Evolutionary conservation across 2,329 filamentous ascomycete species (phyloP).

Genomic region (Sclerotinia sclerotiorum): DNA sequence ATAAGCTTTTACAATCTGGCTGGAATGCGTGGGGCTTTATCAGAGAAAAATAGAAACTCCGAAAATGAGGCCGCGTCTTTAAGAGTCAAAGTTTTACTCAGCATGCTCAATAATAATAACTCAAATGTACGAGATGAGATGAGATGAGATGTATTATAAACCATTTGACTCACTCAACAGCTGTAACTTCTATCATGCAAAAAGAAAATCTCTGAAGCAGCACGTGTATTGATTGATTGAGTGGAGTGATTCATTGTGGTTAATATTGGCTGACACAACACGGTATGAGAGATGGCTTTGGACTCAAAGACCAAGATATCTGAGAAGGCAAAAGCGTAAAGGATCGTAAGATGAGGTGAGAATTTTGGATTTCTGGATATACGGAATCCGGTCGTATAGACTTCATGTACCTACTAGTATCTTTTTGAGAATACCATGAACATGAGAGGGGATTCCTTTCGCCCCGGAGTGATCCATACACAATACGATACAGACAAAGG

Average conservation of each 20-base stretch:
- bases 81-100: conserved; percentile 2
- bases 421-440: too few species aligned
- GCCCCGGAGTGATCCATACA: too few species aligned
- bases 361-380: too few species aligned
- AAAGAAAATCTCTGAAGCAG: conserved; percentile 28
- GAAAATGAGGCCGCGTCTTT: conserved; percentile 31
- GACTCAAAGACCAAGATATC: conserved; percentile 8
- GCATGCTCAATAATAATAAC: not conserved
- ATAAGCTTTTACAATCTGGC: conserved; percentile 5
- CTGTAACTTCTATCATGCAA: conserved; percentile 3
- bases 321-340: not conserved
- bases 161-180: conserved; percentile 13
- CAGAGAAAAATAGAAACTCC: conserved; percentile 32
- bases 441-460: too few species aligned
- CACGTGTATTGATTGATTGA: conserved; percentile 31
- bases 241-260: conserved; percentile 19
- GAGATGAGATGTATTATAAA: not conserved
- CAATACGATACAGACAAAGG: not conserved
- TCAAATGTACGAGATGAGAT: conserved; percentile 8
- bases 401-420: too few species aligned
- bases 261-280: conserved; percentile 24
- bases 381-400: too few species aligned
- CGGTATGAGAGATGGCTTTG: conserved; percentile 4
- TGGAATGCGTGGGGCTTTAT: conserved; percentile 37
- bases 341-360: not conserved